Evolutionary conservation across 345 rosid genomes (phyloP).

Genomic region (Hibiscus tridactylites): DNA sequence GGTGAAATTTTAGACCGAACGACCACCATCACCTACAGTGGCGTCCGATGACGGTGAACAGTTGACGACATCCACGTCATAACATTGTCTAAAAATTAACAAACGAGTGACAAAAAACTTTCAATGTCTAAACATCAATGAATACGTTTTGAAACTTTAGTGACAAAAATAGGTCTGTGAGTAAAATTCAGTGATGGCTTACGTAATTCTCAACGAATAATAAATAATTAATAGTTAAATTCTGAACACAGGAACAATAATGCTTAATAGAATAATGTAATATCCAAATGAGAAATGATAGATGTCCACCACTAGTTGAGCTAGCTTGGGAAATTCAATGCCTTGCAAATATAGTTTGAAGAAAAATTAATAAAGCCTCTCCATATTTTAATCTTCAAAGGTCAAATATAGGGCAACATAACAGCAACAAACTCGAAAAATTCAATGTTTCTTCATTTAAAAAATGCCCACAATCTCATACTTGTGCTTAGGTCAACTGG

Average conservation of each 20-base stretch:
- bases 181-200: too few species aligned
- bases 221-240: background rate
- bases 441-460: background rate
- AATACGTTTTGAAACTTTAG: too few species aligned
- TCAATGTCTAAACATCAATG: too few species aligned
- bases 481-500: constrained; percentile 7
- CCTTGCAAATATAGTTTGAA: background rate
- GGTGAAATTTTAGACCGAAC: too few species aligned
- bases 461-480: constrained; percentile 6
- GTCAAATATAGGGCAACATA: background rate
- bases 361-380: background rate
- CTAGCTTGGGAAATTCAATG: background rate
- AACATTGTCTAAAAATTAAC: too few species aligned
- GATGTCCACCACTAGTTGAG: background rate
- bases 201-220: too few species aligned
- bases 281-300: background rate
- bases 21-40: too few species aligned
- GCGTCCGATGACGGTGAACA: too few species aligned
- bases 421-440: background rate
- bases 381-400: background rate
- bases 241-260: background rate
- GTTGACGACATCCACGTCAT: too few species aligned
- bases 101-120: too few species aligned
- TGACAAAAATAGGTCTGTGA: too few species aligned
- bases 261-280: background rate